phyloP scores from a whole-genome alignment of 2,329 filamentous ascomycete species.

The Pyrenochaeta sp. region DNA sequence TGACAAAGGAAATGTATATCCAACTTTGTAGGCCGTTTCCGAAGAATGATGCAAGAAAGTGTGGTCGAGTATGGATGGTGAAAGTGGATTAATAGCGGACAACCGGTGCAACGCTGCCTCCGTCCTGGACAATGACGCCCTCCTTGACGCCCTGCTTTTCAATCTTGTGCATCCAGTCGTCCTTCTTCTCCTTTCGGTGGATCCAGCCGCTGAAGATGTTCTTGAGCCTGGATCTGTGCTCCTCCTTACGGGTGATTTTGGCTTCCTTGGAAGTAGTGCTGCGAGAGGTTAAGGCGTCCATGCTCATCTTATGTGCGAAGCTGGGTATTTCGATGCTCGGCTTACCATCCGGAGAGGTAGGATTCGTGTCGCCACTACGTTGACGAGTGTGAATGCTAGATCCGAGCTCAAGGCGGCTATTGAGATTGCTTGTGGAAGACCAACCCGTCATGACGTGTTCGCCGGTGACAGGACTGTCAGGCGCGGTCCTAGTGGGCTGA shows the following conservation, averaged over 20 bases:
- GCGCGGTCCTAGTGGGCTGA: constrained; percentile 16
- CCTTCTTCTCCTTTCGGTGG: constrained; percentile 49
- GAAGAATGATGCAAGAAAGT: neutral
- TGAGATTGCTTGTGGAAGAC: constrained; percentile 30
- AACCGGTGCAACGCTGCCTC: constrained; percentile 36
- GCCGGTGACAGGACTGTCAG: constrained; percentile 12
- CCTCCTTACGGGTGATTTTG: constrained; percentile 29
- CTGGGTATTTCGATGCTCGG: constrained; percentile 36
- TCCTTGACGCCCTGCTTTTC: constrained; percentile 51
- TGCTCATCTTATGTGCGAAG: constrained; percentile 44
- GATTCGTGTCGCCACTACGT: constrained; percentile 18
- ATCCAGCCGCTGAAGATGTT: constrained; percentile 47
- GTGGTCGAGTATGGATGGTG: constrained; percentile 1
- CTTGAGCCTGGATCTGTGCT: constrained; percentile 43
- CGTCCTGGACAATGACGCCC: constrained; percentile 46
- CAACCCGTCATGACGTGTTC: constrained; percentile 34
- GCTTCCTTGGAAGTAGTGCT: constrained; percentile 18
- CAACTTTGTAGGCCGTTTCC: neutral
- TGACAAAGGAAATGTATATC: constrained; percentile 2
- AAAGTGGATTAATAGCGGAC: constrained; percentile 39
- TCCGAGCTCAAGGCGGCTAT: constrained; percentile 21
- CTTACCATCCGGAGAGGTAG: constrained; percentile 26
- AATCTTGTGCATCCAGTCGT: constrained; percentile 48
- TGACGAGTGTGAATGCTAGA: constrained; percentile 23
- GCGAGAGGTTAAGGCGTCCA: constrained; percentile 23